Conservation (phyloP, 164 flowering plant species). For the Magnolia sinica region DNA sequence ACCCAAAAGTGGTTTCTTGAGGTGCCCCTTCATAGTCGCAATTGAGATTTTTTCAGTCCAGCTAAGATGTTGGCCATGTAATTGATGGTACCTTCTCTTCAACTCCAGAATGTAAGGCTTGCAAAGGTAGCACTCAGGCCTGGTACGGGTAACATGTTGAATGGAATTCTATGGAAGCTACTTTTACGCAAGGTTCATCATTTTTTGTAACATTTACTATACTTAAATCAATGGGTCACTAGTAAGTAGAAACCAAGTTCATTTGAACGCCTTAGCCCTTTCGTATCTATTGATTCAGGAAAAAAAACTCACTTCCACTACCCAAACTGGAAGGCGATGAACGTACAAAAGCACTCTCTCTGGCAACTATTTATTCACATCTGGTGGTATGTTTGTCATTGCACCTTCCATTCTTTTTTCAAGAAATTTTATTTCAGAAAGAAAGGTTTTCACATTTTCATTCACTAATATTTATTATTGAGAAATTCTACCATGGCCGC, state of each 20-base stretch:
- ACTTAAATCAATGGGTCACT: background rate
- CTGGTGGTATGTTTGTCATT: slow-evolving; percentile 67
- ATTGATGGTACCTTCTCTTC: background rate
- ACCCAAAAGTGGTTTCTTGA: background rate
- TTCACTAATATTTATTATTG: too few relatives aligned
- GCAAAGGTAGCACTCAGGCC: slow-evolving; percentile 85
- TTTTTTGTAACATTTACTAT: background rate
- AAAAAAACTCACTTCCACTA: slow-evolving; percentile 59
- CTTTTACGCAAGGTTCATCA: slow-evolving; percentile 59
- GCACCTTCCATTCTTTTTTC: background rate
- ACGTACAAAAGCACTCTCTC: slow-evolving; percentile 82
- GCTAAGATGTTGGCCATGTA: background rate
- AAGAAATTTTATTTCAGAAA: background rate
- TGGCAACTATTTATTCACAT: slow-evolving; percentile 86
- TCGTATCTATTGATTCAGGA: slow-evolving; percentile 35
- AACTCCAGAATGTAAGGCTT: slow-evolving; percentile 77
- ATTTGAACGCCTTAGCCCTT: background rate
- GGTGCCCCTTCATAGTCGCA: too few relatives aligned
- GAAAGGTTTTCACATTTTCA: background rate
- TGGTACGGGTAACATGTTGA: slow-evolving; percentile 94
- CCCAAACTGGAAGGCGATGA: slow-evolving; percentile 85
- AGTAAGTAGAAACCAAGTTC: background rate
- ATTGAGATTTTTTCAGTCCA: too few relatives aligned
- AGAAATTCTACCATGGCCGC: too few relatives aligned
- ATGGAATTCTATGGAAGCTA: slow-evolving; percentile 79